Evolutionary conservation across 2,329 filamentous ascomycete genomes (phyloP).

Genomic region (Lasiodiplodia sp.): DNA sequence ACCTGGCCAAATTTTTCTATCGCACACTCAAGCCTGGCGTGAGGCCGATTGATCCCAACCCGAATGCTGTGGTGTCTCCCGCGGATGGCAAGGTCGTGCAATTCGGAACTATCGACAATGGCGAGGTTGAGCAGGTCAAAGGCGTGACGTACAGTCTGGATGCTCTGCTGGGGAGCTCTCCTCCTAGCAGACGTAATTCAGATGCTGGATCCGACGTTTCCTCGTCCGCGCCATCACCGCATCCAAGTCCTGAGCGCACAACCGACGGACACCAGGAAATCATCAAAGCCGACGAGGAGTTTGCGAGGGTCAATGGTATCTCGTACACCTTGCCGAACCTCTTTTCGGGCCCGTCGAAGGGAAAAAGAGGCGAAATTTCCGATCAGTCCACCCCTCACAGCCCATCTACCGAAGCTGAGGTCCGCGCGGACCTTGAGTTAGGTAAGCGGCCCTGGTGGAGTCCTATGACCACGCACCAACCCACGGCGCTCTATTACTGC

Average conservation of each 20-base stretch:
- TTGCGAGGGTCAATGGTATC: constrained; percentile 92
- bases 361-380: constrained; percentile 60
- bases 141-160: constrained; percentile 98
- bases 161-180: constrained; percentile 74
- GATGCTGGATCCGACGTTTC: constrained; percentile 54
- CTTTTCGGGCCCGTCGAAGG: constrained; percentile 71
- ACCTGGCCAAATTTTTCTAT: constrained; percentile 97
- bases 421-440: constrained; percentile 81
- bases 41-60: constrained; percentile 82
- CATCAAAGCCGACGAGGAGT: constrained; percentile 85
- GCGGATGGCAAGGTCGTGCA: constrained; percentile 91
- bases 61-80: constrained; percentile 82
- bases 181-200: constrained; percentile 46
- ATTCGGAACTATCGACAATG: constrained; percentile 88
- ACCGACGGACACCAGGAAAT: constrained; percentile 63
- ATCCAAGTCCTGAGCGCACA: constrained; percentile 42
- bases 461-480: constrained; percentile 46
- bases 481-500: constrained; percentile 84
- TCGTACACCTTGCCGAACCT: constrained; percentile 90
- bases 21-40: constrained; percentile 88
- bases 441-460: constrained; percentile 62
- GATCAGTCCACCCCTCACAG: constrained; percentile 77
- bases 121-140: constrained; percentile 98
- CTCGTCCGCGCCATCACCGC: constrained; percentile 47
- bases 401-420: constrained; percentile 78